Percentiles rank a stretch among this genome's conserved stretches.
These are phyloP conservation scores for barley (Hordeum vulgare) DNA, from an alignment of 176 grass and related monocot species.

Conservation along the genomic window DNA sequence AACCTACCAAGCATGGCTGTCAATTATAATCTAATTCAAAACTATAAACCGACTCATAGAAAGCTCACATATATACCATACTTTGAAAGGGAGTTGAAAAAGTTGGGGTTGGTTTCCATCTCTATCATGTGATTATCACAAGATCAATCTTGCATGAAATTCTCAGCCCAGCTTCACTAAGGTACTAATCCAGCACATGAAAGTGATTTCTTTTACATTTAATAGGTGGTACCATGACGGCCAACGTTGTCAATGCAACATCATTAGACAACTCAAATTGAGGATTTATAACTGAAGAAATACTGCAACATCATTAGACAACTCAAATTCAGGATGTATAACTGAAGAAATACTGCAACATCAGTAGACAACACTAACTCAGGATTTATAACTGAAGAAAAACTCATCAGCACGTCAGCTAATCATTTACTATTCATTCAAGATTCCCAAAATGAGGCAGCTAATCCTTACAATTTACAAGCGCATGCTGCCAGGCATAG, in stretches of 20 bases:
- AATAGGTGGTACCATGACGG: background rate
- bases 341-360: background rate
- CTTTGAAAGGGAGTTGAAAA: background rate
- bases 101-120: background rate
- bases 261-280: background rate
- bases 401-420: background rate
- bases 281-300: background rate
- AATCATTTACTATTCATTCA: background rate
- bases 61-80: background rate
- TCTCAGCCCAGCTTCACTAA: background rate
- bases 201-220: background rate
- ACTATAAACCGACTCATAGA: no score
- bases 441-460: background rate
- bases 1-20: background rate
- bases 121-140: background rate
- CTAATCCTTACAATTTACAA: constrained; percentile 8
- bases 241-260: background rate
- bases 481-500: background rate
- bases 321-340: background rate
- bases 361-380: background rate
- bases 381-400: background rate
- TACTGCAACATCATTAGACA: no score
- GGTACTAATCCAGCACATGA: background rate
- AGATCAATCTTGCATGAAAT: background rate
- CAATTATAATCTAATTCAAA: background rate